These are phyloP conservation scores for Sphaerosporella brunnea DNA, from an alignment of 495 filamentous ascomycete species.

Conservation along the genomic window DNA sequence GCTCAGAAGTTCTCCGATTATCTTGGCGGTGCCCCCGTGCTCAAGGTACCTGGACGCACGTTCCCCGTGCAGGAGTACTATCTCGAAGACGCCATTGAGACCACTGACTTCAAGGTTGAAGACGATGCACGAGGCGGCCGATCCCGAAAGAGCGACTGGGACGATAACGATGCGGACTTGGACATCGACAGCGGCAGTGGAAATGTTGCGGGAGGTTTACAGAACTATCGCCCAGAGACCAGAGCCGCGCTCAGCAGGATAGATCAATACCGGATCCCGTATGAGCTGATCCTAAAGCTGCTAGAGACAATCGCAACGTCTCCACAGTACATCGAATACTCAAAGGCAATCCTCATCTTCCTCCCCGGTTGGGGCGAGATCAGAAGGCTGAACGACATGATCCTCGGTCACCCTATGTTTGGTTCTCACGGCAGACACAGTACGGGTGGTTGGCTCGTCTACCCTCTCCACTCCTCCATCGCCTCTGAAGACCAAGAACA, in stretches of 20 bases:
- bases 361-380: constrained; percentile 90
- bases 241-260: constrained; percentile 52
- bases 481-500: constrained; percentile 91
- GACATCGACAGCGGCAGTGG: constrained; percentile 28
- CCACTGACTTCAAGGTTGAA: constrained; percentile 51
- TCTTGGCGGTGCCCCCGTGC: constrained; percentile 60
- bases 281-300: constrained; percentile 57
- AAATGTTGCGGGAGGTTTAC: constrained; percentile 33
- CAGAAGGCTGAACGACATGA: constrained; percentile 62
- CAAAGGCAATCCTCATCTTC: constrained; percentile 85
- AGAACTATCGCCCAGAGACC: constrained; percentile 56
- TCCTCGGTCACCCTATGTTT: constrained; percentile 54
- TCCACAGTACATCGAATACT: constrained; percentile 47
- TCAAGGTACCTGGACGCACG: constrained; percentile 80
- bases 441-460: constrained; percentile 48
- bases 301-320: constrained; percentile 53
- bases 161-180: constrained; percentile 35
- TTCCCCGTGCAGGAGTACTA: constrained; percentile 80
- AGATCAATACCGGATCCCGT: constrained; percentile 76
- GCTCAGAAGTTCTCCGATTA: constrained; percentile 81
- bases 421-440: constrained; percentile 25
- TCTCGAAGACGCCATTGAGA: constrained; percentile 76
- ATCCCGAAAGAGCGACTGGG: constrained; percentile 34
- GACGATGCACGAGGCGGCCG: constrained; percentile 30
- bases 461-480: constrained; percentile 82